These are phyloP conservation scores for Colletotrichum lupini DNA, from an alignment of 2,329 filamentous ascomycete genomes.

Conservation along the genomic window DNA sequence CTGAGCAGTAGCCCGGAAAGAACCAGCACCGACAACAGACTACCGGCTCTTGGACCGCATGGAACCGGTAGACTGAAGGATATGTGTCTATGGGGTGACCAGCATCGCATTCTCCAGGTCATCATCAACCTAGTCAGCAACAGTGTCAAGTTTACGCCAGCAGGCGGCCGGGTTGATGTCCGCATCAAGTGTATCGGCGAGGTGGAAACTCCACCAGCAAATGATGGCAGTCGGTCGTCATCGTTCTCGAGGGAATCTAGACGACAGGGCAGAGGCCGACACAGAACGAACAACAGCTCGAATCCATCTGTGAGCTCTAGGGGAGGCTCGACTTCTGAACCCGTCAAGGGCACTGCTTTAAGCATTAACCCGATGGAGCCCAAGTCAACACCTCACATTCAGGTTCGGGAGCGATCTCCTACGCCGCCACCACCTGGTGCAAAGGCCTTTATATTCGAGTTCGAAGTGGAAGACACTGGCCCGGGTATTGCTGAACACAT, in stretches of 20 bases:
- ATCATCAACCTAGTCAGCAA: slow-evolving; percentile 94
- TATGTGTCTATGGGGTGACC: slow-evolving; percentile 92
- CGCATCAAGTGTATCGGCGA: slow-evolving; percentile 80
- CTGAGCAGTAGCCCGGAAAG: slow-evolving; percentile 40
- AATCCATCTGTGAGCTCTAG: slow-evolving; percentile 63
- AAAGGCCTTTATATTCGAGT: slow-evolving; percentile 81
- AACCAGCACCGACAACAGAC: slow-evolving; percentile 43
- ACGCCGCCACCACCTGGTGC: slow-evolving; percentile 71
- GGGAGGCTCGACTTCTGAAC: slow-evolving; percentile 41
- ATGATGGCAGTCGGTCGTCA: slow-evolving; percentile 60
- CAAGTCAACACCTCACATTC: slow-evolving; percentile 59
- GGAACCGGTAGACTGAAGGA: slow-evolving; percentile 80
- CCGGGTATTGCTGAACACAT: slow-evolving; percentile 84
- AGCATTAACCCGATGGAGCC: slow-evolving; percentile 72
- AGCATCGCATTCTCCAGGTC: slow-evolving; percentile 91
- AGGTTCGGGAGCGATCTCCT: slow-evolving; percentile 65
- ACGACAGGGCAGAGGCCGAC: slow-evolving; percentile 53
- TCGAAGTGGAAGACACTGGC: slow-evolving; percentile 89
- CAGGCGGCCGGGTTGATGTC: slow-evolving; percentile 79
- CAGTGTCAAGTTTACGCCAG: slow-evolving; percentile 88
- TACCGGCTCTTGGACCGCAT: slow-evolving; percentile 71
- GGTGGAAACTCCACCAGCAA: slow-evolving; percentile 50
- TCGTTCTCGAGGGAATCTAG: slow-evolving; percentile 62
- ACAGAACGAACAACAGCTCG: slow-evolving; percentile 60
- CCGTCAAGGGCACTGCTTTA: slow-evolving; percentile 61